Conservation (phyloP, 345 rosid genomes). For the Salix arbutifolia region DNA sequence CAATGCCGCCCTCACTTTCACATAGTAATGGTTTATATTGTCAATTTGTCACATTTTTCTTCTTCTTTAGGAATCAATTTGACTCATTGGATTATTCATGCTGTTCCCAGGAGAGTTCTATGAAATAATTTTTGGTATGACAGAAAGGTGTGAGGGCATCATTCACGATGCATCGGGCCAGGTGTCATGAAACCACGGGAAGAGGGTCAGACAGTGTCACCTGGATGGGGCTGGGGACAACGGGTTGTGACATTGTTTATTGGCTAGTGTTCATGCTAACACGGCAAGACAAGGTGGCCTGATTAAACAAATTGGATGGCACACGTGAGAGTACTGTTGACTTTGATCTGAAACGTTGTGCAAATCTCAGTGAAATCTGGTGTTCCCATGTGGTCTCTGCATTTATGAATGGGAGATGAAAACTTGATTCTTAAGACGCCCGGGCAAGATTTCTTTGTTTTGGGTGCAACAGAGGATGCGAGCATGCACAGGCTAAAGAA, state of each 20-base stretch:
- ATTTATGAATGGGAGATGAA: not conserved
- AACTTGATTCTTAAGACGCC: not conserved
- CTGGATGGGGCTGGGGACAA: not conserved
- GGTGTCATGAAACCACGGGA: not conserved
- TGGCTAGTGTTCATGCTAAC: not conserved
- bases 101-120: no score
- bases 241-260: not conserved
- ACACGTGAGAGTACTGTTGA: no score
- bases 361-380: not conserved
- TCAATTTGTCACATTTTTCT: no score
- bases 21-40: no score
- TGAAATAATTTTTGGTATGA: no score
- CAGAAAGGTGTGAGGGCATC: no score
- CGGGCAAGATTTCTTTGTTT: not conserved
- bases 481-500: not conserved
- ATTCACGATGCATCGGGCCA: no score
- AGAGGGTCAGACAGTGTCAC: not conserved
- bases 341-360: no score
- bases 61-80: no score
- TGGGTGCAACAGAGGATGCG: not conserved
- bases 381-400: not conserved
- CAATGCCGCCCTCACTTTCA: not conserved
- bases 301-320: no score
- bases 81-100: no score
- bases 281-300: no score